Conservation (phyloP, 2,329 filamentous ascomycete species). For the Diplodia scrobiculata region DNA sequence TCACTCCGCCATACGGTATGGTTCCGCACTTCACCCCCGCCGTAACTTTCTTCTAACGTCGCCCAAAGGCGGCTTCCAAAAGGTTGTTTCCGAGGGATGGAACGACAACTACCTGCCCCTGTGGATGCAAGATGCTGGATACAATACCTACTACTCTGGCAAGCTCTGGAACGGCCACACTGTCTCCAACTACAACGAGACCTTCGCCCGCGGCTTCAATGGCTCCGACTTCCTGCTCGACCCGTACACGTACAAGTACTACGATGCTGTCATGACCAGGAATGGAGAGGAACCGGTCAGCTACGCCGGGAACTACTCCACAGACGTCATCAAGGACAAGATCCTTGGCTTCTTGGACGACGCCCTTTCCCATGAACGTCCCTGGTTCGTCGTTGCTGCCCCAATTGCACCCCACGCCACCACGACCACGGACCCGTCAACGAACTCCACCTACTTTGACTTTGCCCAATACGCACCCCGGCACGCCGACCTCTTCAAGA, state of each 20-base stretch:
- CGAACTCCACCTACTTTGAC: slow-evolving; percentile 35
- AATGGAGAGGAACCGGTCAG: slow-evolving; percentile 60
- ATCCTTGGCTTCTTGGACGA: slow-evolving; percentile 64
- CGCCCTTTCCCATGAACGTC: slow-evolving; percentile 56
- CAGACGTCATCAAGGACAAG: slow-evolving; percentile 63
- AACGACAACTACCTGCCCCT: slow-evolving; percentile 69
- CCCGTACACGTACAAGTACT: slow-evolving; percentile 68
- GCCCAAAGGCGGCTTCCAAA: slow-evolving; percentile 58
- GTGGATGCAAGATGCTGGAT: slow-evolving; percentile 69
- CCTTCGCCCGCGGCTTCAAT: slow-evolving; percentile 62
- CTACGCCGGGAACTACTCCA: slow-evolving; percentile 58
- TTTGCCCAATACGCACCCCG: slow-evolving; percentile 39
- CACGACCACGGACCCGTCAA: slow-evolving; percentile 59
- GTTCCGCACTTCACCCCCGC: too few species aligned
- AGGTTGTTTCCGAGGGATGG: slow-evolving; percentile 65
- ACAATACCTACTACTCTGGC: slow-evolving; percentile 72
- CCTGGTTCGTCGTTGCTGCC: slow-evolving; percentile 68
- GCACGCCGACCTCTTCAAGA: slow-evolving; percentile 64
- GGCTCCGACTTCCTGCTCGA: slow-evolving; percentile 60
- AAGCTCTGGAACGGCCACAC: slow-evolving; percentile 70
- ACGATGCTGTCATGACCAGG: slow-evolving; percentile 65
- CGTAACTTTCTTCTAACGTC: background rate
- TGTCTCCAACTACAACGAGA: slow-evolving; percentile 62
- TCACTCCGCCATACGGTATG: slow-evolving; percentile 54
- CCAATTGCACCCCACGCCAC: slow-evolving; percentile 65